These are phyloP conservation scores for Tulasnella sp. DNA, from an alignment of 768 basidiomycete genomes.

Conservation along the genomic window DNA sequence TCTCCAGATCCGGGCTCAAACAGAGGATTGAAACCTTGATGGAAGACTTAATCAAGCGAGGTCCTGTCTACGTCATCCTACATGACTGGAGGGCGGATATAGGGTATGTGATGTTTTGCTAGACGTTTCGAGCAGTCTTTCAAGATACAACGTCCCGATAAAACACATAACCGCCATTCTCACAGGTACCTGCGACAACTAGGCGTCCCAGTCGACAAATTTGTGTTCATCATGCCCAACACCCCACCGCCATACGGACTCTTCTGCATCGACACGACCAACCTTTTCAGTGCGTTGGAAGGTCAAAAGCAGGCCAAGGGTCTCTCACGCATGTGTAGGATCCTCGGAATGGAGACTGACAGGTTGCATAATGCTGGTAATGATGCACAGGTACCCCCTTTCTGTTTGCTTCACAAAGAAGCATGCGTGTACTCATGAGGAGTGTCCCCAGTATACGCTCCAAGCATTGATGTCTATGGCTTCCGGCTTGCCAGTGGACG, in stretches of 20 bases:
- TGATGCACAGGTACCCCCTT: slow-evolving; percentile 58
- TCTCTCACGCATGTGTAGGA: slow-evolving; percentile 51
- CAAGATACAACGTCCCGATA: not conserved
- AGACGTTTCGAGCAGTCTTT: not conserved
- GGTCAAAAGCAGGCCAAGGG: slow-evolving; percentile 47
- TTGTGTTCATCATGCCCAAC: slow-evolving; percentile 50
- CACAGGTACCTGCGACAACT: slow-evolving; percentile 23
- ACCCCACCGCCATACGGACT: slow-evolving; percentile 39
- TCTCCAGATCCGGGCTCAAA: slow-evolving; percentile 44
- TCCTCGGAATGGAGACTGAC: slow-evolving; percentile 46
- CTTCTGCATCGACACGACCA: slow-evolving; percentile 61
- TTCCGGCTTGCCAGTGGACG: slow-evolving; percentile 56
- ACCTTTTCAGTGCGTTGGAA: slow-evolving; percentile 63
- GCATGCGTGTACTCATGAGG: not conserved
- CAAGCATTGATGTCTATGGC: slow-evolving; percentile 60
- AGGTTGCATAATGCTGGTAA: slow-evolving; percentile 78
- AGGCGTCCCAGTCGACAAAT: slow-evolving; percentile 40
- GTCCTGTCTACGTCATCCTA: slow-evolving; percentile 68
- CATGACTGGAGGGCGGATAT: slow-evolving; percentile 71
- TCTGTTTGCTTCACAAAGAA: not conserved
- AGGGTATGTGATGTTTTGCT: slow-evolving; percentile 36
- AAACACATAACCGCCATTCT: not conserved
- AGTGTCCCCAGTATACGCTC: slow-evolving; percentile 49
- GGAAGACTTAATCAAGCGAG: slow-evolving; percentile 34
- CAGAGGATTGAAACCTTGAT: slow-evolving; percentile 31